phyloP scores from a whole-genome alignment of 169 alveolate species.

The Blepharisma undulans region DNA sequence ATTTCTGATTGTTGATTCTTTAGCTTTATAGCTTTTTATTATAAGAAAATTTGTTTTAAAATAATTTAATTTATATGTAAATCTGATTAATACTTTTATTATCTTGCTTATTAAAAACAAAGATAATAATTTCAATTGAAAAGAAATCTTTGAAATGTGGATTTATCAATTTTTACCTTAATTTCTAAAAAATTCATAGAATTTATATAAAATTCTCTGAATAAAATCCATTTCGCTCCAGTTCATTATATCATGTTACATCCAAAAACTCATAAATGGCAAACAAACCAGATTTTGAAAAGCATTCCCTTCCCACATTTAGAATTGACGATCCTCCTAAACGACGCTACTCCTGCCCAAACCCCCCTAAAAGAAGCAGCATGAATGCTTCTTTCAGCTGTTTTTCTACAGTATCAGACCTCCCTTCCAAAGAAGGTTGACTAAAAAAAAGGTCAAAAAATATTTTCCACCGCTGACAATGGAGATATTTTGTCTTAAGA shows the following conservation, averaged over 20 bases:
- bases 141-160: too few relatives aligned
- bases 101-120: too few relatives aligned
- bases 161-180: too few relatives aligned
- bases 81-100: too few relatives aligned
- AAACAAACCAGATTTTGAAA: neutral
- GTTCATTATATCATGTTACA: neutral
- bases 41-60: neutral
- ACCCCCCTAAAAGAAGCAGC: neutral
- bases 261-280: neutral
- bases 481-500: slow-evolving; percentile 23
- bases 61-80: too few relatives aligned
- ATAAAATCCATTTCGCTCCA: neutral
- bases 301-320: neutral
- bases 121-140: too few relatives aligned
- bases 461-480: slow-evolving; percentile 24
- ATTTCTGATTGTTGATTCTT: neutral
- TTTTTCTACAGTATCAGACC: neutral
- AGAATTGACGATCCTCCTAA: neutral
- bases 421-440: slow-evolving; percentile 18
- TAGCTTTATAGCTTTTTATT: too few relatives aligned
- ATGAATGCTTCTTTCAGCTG: neutral
- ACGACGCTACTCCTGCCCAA: neutral
- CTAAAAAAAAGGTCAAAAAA: slow-evolving; percentile 13
- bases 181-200: too few relatives aligned
- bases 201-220: too few relatives aligned